Conservation (phyloP, 805 yeast species). For the Saccharomycopsis capsularis region DNA sequence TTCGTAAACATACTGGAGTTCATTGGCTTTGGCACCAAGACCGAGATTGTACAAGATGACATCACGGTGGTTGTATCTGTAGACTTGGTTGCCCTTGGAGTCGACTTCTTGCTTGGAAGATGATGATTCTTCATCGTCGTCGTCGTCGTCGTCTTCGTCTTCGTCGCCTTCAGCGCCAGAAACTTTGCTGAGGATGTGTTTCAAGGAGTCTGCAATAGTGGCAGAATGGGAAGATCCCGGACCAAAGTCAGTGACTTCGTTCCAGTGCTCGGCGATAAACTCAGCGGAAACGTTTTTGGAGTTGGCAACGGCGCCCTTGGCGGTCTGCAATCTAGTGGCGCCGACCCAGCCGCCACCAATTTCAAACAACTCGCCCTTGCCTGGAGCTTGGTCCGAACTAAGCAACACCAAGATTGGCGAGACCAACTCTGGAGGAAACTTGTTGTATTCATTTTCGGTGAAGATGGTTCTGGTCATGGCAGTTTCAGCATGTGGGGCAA, state of each 20-base stretch:
- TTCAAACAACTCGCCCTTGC: slow-evolving; percentile 79
- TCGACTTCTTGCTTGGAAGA: slow-evolving; percentile 40
- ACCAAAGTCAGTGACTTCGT: slow-evolving; percentile 54
- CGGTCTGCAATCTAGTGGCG: slow-evolving; percentile 90
- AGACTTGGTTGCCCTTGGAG: slow-evolving; percentile 37
- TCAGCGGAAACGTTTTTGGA: slow-evolving; percentile 54
- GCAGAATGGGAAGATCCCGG: slow-evolving; percentile 32
- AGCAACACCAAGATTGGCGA: slow-evolving; percentile 83
- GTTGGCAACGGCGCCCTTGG: slow-evolving; percentile 66
- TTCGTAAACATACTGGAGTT: slow-evolving; percentile 76
- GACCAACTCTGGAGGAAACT: slow-evolving; percentile 79
- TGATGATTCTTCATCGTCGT: slow-evolving; percentile 39
- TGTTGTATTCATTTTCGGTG: slow-evolving; percentile 69
- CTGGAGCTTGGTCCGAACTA: slow-evolving; percentile 65
- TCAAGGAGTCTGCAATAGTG: slow-evolving; percentile 68
- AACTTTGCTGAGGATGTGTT: slow-evolving; percentile 67
- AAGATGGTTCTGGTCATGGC: slow-evolving; percentile 92
- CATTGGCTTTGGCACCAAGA: slow-evolving; percentile 74
- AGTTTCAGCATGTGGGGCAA: slow-evolving; percentile 98
- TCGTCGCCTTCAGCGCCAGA: slow-evolving; percentile 38
- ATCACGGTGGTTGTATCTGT: slow-evolving; percentile 57
- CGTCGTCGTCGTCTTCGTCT: slow-evolving; percentile 36
- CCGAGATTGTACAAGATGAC: slow-evolving; percentile 83
- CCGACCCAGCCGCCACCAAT: slow-evolving; percentile 97
- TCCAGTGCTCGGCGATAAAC: slow-evolving; percentile 61